Evolutionary conservation across 768 basidiomycete genomes (phyloP), one percentile per base, ranked within the genome.

Genomic region (Asterophora lycoperdoides): DNA sequence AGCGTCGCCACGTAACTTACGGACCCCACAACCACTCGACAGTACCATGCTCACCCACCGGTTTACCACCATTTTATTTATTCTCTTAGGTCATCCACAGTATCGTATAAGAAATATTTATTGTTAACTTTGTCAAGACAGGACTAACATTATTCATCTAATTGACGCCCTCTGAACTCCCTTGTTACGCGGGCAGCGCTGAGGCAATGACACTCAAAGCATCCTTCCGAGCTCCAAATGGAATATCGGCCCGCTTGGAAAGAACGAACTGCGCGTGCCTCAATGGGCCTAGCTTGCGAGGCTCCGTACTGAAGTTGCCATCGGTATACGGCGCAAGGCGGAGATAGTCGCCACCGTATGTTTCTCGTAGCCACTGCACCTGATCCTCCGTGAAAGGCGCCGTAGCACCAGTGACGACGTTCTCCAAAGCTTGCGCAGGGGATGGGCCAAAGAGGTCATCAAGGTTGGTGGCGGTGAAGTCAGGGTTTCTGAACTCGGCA

Each of bases 261-360:
- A 83, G 61, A 40, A 66, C 61, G 18, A 77, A 63, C 10, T 63
- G 63, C 17, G 79, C 76, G 17, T 73, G 66, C 28, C 69, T 68
- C 23, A 74, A 46, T 5, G 78, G 70, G 34, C 72, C 71, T n/a
- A 75, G 60, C 41, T 65, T 51, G 32, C 55, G 54, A 33, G 63
- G 62, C 32, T 63, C 46, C 8, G 58, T 57, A 18, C 60, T 41
- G 38, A 59, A 73, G 47, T 64, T 57, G 37, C 57, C 54, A 7
- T 62, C 54, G 19, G 54, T 39, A 9, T 50, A 48, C 8, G 70
- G 65, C 38, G 74, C 60, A 53, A 75, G 78, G 32, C 70, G 70
- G 13, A 71, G 64, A 55, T 84, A 85, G 54, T 80, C 74, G 23
- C 80, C 79, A 4, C 68, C 76, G 13, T 64, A 50, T 19, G 40